Evolutionary conservation across 2,329 filamentous ascomycete genomes (phyloP).

Genomic region (Pezicula radicicola): DNA sequence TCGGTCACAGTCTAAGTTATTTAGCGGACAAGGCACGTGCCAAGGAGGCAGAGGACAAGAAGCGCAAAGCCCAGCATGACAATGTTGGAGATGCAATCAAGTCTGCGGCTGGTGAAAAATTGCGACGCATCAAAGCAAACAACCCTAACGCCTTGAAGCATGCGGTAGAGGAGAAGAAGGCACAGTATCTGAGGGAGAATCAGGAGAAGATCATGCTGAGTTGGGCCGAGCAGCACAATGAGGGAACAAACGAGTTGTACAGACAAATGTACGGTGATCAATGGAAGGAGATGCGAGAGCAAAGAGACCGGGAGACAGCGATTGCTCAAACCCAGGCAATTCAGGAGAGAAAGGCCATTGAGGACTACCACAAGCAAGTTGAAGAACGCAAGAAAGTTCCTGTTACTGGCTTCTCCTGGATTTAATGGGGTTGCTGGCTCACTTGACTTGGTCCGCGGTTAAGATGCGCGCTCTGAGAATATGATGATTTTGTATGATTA

Average conservation of each 20-base stretch:
- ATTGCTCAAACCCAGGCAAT: slow-evolving; percentile 12
- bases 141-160: slow-evolving; percentile 6
- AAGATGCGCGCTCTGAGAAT: no score
- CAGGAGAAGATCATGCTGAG: slow-evolving; percentile 7
- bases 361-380: slow-evolving; percentile 10
- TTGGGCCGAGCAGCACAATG: slow-evolving; percentile 20
- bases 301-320: slow-evolving; percentile 11
- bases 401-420: slow-evolving; percentile 19
- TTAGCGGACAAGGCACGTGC: slow-evolving; percentile 39
- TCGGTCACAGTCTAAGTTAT: slow-evolving; percentile 47
- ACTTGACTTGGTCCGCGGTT: no score
- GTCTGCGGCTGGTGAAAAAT: slow-evolving; percentile 19
- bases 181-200: background rate
- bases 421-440: slow-evolving; percentile 3
- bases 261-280: slow-evolving; percentile 22
- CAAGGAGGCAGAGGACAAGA: slow-evolving; percentile 31
- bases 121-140: slow-evolving; percentile 19
- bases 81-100: slow-evolving; percentile 18
- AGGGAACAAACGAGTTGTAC: slow-evolving; percentile 24
- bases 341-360: slow-evolving; percentile 9
- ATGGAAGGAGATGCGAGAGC: slow-evolving; percentile 19
- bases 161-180: slow-evolving; percentile 14
- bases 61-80: slow-evolving; percentile 22
- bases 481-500: no score
- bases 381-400: slow-evolving; percentile 14